Evolutionary conservation across 257 asterid genomes (phyloP).

Genomic region (Oldenlandia corymbosa): DNA sequence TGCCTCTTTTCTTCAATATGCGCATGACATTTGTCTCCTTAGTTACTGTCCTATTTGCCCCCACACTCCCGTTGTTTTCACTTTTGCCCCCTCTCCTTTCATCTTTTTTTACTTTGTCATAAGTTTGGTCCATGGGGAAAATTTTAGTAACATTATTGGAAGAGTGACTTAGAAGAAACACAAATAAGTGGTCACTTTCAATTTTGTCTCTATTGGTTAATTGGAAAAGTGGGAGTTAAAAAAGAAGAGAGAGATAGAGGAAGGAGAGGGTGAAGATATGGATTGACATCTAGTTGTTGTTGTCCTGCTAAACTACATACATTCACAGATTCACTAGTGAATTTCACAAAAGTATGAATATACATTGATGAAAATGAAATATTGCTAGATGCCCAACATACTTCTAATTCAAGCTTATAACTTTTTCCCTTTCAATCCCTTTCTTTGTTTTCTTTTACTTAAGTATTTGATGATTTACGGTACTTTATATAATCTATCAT

Average conservation of each 20-base stretch:
- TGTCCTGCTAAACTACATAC: not conserved
- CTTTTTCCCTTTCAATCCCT: not conserved
- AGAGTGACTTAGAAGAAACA: conserved; percentile 15
- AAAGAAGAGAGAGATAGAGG: too few relatives aligned
- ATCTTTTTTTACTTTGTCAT: not conserved
- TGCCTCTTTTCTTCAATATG: conserved; percentile 17
- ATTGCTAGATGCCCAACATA: conserved; percentile 4
- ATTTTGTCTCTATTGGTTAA: conserved; percentile 8
- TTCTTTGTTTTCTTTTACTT: too few relatives aligned
- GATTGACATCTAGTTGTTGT: not conserved
- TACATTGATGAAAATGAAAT: not conserved
- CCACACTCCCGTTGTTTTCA: conserved; percentile 2
- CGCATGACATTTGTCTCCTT: conserved; percentile 27
- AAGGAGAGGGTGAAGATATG: not conserved
- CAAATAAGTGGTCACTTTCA: conserved; percentile 6
- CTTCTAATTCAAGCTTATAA: not conserved
- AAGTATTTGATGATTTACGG: too few relatives aligned
- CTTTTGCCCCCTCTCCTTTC: conserved; percentile 8
- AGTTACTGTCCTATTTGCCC: conserved; percentile 10
- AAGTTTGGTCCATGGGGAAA: not conserved
- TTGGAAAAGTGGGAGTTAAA: not conserved
- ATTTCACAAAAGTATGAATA: too few relatives aligned
- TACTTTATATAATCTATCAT: too few relatives aligned
- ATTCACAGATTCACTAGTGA: too few relatives aligned
- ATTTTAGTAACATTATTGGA: not conserved